A percentile compares a stretch with the other conserved stretches of the same genome.
Conservation (phyloP, 2,329 filamentous ascomycete genomes). For the Cephalotrichum gorgonifer region DNA sequence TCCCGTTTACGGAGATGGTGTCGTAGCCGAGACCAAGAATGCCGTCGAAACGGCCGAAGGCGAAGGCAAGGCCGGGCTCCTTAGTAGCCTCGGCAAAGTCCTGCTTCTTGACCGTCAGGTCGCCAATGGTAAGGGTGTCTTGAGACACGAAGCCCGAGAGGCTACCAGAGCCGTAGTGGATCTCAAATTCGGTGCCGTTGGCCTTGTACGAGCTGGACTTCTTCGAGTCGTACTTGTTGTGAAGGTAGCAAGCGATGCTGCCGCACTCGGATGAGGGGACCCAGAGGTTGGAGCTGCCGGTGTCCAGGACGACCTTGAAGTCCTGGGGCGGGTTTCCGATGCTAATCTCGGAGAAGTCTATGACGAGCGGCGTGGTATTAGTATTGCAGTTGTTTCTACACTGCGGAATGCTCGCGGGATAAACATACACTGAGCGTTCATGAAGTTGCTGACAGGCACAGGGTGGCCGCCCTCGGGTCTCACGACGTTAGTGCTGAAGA, state of each 20-base stretch:
- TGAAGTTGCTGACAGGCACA: conserved; percentile 90
- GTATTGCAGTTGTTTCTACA: not conserved
- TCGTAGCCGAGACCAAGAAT: conserved; percentile 93
- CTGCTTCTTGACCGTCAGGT: conserved; percentile 78
- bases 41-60: conserved; percentile 94
- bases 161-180: conserved; percentile 89
- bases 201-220: conserved; percentile 83
- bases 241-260: conserved; percentile 96
- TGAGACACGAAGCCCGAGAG: conserved; percentile 89
- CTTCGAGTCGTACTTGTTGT: conserved; percentile 91
- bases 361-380: not conserved
- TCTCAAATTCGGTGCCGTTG: conserved; percentile 88
- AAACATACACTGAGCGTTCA: conserved; percentile 91
- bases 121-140: conserved; percentile 78
- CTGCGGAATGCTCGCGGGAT: not conserved
- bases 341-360: conserved; percentile 94
- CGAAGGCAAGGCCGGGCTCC: conserved; percentile 94
- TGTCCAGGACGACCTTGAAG: conserved; percentile 98
- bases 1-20: conserved; percentile 92
- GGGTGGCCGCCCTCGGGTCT: conserved; percentile 60
- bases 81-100: conserved; percentile 93
- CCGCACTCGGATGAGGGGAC: conserved; percentile 83
- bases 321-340: conserved; percentile 85
- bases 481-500: conserved; percentile 68
- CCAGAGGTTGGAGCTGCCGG: conserved; percentile 98